Conservation (phyloP, 2,329 filamentous ascomycete genomes). For the Daldinia sp. region DNA sequence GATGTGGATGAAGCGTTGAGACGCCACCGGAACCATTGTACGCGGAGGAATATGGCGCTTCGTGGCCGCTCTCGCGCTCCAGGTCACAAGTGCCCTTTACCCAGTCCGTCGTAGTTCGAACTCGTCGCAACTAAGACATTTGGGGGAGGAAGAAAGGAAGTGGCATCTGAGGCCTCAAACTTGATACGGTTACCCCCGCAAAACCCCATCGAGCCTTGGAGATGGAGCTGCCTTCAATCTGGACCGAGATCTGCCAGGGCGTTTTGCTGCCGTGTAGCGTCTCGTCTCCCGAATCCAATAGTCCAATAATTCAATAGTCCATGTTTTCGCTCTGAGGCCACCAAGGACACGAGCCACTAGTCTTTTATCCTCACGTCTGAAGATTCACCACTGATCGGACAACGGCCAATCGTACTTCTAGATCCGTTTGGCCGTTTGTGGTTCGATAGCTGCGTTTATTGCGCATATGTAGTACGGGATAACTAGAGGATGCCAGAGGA, state of each 20-base stretch:
- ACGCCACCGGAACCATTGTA: conserved; percentile 11
- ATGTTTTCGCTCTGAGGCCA: conserved; percentile 26
- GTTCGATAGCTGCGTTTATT: conserved; percentile 33
- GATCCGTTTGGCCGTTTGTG: conserved; percentile 24
- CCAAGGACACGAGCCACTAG: conserved; percentile 28
- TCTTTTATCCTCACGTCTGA: conserved; percentile 34
- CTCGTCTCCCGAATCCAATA: conserved; percentile 15
- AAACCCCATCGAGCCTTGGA: conserved; percentile 18
- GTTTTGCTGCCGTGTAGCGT: conserved; percentile 34
- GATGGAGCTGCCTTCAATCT: conserved; percentile 29
- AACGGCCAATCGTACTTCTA: conserved; percentile 30
- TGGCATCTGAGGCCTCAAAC: conserved; percentile 11
- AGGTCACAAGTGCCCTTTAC: conserved; percentile 14
- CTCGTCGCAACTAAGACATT: conserved; percentile 13
- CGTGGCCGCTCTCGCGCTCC: conserved; percentile 10
- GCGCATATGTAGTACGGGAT: conserved; percentile 12
- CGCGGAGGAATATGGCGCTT: conserved; percentile 29
- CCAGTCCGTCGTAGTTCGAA: conserved; percentile 21
- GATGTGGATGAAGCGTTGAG: conserved; percentile 28
- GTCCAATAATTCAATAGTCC: conserved; percentile 34
- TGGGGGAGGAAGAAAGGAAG: conserved; percentile 10
- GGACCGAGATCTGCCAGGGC: conserved; percentile 36
- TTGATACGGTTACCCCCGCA: conserved; percentile 37
- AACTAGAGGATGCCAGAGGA: neutral
- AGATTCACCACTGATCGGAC: conserved; percentile 32